Evolutionary conservation across 257 asterid species (phyloP).

Genomic region (Ophiorrhiza pumila): DNA sequence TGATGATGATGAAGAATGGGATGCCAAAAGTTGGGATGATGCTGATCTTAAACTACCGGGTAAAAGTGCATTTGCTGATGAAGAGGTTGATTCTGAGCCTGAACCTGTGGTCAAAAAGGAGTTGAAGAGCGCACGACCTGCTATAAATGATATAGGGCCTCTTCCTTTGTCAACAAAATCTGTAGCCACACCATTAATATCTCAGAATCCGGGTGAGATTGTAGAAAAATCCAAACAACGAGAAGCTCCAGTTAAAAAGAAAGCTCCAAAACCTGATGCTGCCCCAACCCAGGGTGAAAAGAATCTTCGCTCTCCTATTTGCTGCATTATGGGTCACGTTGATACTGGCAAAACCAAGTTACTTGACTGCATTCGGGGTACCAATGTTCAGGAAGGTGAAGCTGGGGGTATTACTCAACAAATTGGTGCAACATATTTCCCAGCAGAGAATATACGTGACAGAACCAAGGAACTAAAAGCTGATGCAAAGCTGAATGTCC

Average conservation of each 20-base stretch:
- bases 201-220: constrained; percentile 36
- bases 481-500: constrained; percentile 90
- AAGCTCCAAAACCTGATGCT: constrained; percentile 30
- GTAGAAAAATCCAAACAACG: constrained; percentile 31
- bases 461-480: constrained; percentile 94
- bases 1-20: constrained; percentile 88
- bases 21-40: constrained; percentile 95
- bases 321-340: constrained; percentile 99
- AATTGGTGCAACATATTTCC: constrained; percentile 97
- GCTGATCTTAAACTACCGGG: constrained; percentile 85
- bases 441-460: constrained; percentile 91
- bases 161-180: constrained; percentile 39
- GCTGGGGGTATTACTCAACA: constrained; percentile 99
- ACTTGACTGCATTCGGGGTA: constrained; percentile 95
- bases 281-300: constrained; percentile 37
- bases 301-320: constrained; percentile 83
- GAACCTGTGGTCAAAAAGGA: constrained; percentile 54
- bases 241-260: constrained; percentile 24
- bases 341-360: constrained; percentile 98
- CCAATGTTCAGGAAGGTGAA: constrained; percentile 99
- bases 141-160: constrained; percentile 34
- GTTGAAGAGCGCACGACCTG: constrained; percentile 35
- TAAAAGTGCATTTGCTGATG: constrained; percentile 74
- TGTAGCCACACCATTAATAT: constrained; percentile 21
- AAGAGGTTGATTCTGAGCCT: constrained; percentile 78